Evolutionary conservation across 805 yeast genomes (phyloP), one percentile per base, ranked within the genome.

Genomic region (Yarrowia deformans): DNA sequence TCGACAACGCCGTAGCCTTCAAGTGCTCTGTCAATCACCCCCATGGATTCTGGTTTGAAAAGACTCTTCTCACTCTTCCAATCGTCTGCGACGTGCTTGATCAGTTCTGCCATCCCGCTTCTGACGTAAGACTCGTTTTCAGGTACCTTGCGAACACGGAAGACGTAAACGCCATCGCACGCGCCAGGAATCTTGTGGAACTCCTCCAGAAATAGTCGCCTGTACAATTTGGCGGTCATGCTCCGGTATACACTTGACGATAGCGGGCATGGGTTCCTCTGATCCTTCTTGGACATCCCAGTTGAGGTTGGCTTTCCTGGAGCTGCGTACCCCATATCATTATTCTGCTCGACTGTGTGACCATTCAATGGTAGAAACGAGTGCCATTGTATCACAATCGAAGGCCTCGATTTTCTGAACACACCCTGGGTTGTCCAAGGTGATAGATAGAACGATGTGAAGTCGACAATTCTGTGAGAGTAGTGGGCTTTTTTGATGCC

Each of bases 161-260:
- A 60, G 8, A 60, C 42, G 52, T 60, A 60, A 14, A 60, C 66
- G 13, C 66, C 66, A 10, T 60, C 66, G 23, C 66, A 60, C 2
- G 66, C 66, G 8, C 66, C 66, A 6, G 42, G 42, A 1, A 8
- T 60, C 39, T 60, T 60, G 50, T 60, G 52, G 32, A 60, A 60
- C 42, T 60, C 66, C 13, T 60, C 52, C 18, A 60, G 19, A 32
- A 60, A 60, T 9, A 60, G 3, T 10, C 18, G n/a, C 45, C 66
- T 12, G 52, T 60, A 60, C 1, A 13, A 1, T 34, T 60, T 60
- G n/a, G 52, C 50, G 5, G 66, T 60, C 8, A 14, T 32, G 39
- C 14, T 43, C 13, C 66, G 50, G 18, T 34, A 8, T 1, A 45
- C 42, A 34, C 34, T 18, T 5, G 37, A 18, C 4, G 13, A 8